These are phyloP conservation scores for Schizochytrium sp. DNA, from an alignment of 108 stramenopile species.

Conservation along the genomic window DNA sequence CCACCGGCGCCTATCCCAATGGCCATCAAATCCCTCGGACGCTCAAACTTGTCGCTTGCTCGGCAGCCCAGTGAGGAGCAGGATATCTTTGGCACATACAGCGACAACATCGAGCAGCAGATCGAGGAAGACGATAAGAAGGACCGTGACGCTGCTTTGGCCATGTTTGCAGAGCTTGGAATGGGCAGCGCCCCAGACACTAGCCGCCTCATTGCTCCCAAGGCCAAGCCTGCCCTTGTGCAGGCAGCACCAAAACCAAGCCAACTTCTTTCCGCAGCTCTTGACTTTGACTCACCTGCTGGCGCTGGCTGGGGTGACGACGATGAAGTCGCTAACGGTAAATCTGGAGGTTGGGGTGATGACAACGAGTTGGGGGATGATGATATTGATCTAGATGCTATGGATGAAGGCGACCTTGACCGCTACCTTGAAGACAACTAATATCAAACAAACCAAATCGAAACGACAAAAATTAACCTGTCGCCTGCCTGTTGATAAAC, in stretches of 20 bases:
- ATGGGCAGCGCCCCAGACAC: not conserved
- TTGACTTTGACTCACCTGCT: not conserved
- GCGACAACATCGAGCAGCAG: not conserved
- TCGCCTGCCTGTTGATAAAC: not conserved
- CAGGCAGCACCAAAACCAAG: not conserved
- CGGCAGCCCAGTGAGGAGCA: too few species aligned
- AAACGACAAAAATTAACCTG: not conserved
- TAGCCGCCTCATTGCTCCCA: too few species aligned
- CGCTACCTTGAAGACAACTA: not conserved
- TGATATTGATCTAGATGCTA: not conserved
- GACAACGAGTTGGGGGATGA: not conserved
- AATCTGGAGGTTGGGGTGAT: not conserved
- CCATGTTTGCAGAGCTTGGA: slow-evolving; percentile 25
- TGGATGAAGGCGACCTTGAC: not conserved
- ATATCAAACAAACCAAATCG: not conserved
- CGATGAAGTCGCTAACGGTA: not conserved
- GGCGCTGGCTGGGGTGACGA: not conserved
- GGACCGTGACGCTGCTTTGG: not conserved
- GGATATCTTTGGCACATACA: too few species aligned
- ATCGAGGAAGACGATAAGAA: slow-evolving; percentile 36
- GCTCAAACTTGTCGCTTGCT: too few species aligned
- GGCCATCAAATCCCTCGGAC: too few species aligned
- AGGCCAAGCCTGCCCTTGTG: not conserved
- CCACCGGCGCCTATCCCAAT: too few species aligned
- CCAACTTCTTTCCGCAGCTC: not conserved